phyloP scores from a whole-genome alignment of 768 basidiomycete genomes.

The Guyanaporus albipodus region DNA sequence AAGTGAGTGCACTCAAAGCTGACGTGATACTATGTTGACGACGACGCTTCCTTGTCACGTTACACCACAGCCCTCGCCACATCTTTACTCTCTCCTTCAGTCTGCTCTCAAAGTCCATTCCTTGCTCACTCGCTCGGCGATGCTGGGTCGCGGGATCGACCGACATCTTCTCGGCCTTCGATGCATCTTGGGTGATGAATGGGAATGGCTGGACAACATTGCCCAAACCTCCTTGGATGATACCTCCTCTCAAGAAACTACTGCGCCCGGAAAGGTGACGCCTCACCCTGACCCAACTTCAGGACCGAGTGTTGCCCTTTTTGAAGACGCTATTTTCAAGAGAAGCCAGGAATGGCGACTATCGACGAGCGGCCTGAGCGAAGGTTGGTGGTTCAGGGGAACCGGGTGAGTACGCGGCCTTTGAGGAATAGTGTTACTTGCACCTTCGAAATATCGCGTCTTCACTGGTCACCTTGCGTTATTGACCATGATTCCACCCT shows the following conservation, averaged over 20 bases:
- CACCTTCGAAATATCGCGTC: background rate
- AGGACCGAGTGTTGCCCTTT: constrained; percentile 38
- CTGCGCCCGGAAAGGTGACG: background rate
- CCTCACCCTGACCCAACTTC: background rate
- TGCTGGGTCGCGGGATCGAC: constrained; percentile 82
- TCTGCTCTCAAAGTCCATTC: constrained; percentile 71
- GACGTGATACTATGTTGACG: background rate
- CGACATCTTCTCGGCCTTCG: constrained; percentile 86
- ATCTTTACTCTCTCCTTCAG: constrained; percentile 47
- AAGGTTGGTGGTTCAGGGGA: constrained; percentile 81
- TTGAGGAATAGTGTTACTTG: background rate
- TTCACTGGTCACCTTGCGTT: background rate
- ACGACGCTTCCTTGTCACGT: constrained; percentile 1
- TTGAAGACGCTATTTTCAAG: constrained; percentile 74
- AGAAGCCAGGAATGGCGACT: constrained; percentile 82
- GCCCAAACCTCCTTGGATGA: background rate
- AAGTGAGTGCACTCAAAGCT: constrained; percentile 10
- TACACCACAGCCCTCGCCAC: constrained; percentile 19
- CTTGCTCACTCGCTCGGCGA: constrained; percentile 68
- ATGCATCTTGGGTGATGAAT: constrained; percentile 48
- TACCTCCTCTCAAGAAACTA: constrained; percentile 7
- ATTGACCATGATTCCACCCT: constrained; percentile 3
- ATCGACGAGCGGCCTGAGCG: constrained; percentile 85
- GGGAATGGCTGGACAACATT: constrained; percentile 25
- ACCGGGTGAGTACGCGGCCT: constrained; percentile 55